Base-by-base conservation (phyloP, 768 basidiomycete species). In the Gymnopilus junonius region DNA sequence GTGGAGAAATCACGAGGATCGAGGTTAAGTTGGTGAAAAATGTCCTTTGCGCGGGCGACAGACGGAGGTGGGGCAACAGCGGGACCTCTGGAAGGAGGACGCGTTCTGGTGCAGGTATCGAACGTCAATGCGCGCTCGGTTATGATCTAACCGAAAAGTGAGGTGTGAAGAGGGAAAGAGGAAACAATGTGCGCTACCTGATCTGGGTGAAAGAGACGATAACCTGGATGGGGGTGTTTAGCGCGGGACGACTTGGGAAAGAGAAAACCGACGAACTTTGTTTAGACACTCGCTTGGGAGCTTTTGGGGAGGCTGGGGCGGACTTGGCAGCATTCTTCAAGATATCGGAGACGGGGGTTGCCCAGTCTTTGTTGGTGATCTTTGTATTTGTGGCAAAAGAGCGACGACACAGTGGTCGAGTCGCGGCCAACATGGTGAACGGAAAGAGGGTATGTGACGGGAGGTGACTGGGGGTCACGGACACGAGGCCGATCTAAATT, bases 1-100 rank as follows among this genome's bases (percentile, higher is more conserved):
- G 80, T 77, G 57, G 85, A 82, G 74, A 92, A 86, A 65, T 86
- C 78, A 17, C 94, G 76, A 0, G 95, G 95, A 74, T 94, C 88
- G 65, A 95, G 80, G 61, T 80, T 78, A 31, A 91, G 81, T 67
- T 90, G 86, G 74, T 88, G 77, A 76, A 97, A 92, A 25, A 86
- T 73, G 74, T 97, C 95, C 8, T 75, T 73, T 27, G 78, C 69
- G 29, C 82, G 82, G 4, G 93, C 86, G 54, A 85, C 76, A 32
- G 77, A 71, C 8, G 82, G 80, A 21, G 80, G 75, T 32, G 90
- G 92, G 40, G 86, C 90, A 14, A 90, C 82, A 14, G 77, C 70
- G 7, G 83, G 70, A 27, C 77, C 75, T 42, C 75, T 77, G 39
- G 21, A 37, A 4, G 58, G 58, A 31, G 62, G 31, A 17, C 39